phyloP scores from a whole-genome alignment of 306 rosid species.

The Gillenia trifoliata region DNA sequence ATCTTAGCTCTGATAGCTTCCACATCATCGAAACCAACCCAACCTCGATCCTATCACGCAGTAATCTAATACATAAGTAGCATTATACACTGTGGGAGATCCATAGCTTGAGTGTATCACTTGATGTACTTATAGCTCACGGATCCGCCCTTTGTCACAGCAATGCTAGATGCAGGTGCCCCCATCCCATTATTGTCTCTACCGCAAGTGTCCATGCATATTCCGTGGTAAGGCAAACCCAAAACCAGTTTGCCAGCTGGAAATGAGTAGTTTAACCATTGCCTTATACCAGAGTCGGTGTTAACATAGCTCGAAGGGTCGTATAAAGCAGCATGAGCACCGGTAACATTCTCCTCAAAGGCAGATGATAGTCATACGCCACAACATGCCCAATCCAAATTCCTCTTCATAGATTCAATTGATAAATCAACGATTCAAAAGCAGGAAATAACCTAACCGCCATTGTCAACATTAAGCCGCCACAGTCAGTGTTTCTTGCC shows the following conservation, averaged over 20 bases:
- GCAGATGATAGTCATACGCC: slow-evolving; percentile 30
- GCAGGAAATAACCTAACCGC: slow-evolving; percentile 25
- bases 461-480: slow-evolving; percentile 27
- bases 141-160: slow-evolving; percentile 6
- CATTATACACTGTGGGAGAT: slow-evolving; percentile 12
- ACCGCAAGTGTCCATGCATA: slow-evolving; percentile 32
- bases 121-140: slow-evolving; percentile 28
- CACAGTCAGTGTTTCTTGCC: slow-evolving; percentile 8
- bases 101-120: slow-evolving; percentile 4
- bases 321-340: slow-evolving; percentile 11
- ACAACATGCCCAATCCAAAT: slow-evolving; percentile 29
- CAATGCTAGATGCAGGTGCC: slow-evolving; percentile 15
- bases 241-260: slow-evolving; percentile 21
- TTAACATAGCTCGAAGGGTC: neutral
- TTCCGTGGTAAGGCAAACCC: slow-evolving; percentile 41
- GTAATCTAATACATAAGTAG: slow-evolving; percentile 33
- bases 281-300: slow-evolving; percentile 25
- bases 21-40: slow-evolving; percentile 47
- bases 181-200: slow-evolving; percentile 7
- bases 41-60: slow-evolving; percentile 27
- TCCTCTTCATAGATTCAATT: slow-evolving; percentile 16
- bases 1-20: slow-evolving; percentile 32
- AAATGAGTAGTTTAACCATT: slow-evolving; percentile 27
- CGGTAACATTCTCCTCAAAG: neutral
- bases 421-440: neutral